A percentile compares a stretch with the other conserved stretches of the same genome.
phyloP scores from a whole-genome alignment of 371 early-diverging fungal genomes.

The Lichtheimia ornata region DNA sequence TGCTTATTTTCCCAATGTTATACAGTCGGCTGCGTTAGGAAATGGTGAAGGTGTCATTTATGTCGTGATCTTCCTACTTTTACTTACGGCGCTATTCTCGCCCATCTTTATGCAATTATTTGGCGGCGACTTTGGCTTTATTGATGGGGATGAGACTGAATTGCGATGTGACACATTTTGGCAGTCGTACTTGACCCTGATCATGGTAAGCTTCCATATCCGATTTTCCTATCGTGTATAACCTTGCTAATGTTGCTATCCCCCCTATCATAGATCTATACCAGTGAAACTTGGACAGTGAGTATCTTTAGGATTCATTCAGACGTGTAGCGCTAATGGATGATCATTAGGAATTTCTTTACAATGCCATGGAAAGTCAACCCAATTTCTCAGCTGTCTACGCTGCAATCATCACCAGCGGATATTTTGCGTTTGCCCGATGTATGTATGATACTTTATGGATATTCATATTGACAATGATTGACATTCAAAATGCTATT shows the following conservation, averaged over 20 bases:
- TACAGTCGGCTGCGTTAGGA: slow-evolving; percentile 45
- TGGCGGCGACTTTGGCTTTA: slow-evolving; percentile 45
- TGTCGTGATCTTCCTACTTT: slow-evolving; percentile 40
- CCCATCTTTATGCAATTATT: slow-evolving; percentile 53
- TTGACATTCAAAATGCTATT: not conserved
- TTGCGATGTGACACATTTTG: slow-evolving; percentile 50
- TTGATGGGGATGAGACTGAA: slow-evolving; percentile 20
- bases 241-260: not conserved
- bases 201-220: slow-evolving; percentile 39
- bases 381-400: slow-evolving; percentile 43
- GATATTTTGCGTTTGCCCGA: slow-evolving; percentile 59
- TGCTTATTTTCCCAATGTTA: slow-evolving; percentile 1
- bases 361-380: slow-evolving; percentile 57
- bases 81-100: slow-evolving; percentile 40
- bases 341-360: slow-evolving; percentile 37
- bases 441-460: slow-evolving; percentile 32
- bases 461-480: not conserved
- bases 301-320: not conserved
- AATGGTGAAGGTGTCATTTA: slow-evolving; percentile 51
- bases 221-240: not conserved
- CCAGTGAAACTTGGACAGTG: slow-evolving; percentile 65
- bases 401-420: slow-evolving; percentile 46
- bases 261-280: slow-evolving; percentile 36
- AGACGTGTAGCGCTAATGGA: not conserved
- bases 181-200: slow-evolving; percentile 48